Evolutionary conservation across 768 basidiomycete species (phyloP), one percentile per base, ranked within the genome.

Genomic region (Boletus sp.): DNA sequence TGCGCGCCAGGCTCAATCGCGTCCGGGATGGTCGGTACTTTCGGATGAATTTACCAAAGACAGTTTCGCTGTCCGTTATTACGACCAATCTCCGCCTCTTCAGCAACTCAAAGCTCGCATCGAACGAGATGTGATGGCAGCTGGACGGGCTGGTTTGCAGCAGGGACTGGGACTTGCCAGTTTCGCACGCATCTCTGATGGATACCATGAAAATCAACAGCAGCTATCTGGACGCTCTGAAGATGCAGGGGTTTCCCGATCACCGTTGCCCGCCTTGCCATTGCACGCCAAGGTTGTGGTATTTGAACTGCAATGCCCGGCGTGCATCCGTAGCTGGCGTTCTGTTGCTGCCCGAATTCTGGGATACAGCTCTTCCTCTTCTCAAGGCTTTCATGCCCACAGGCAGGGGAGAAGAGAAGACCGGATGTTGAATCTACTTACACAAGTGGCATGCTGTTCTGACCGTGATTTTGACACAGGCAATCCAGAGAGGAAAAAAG

Each of bases 221-320:
- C 14, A 3, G 7, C 14, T 23, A 41, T 23, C 23, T 15, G 23
- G 11, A 5, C 40, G 13, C 15, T 15, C 7, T 6, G 15, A 6
- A 15, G 9, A 9, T 2, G 15, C n/a, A 5, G 14, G 10, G 5
- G 25, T 9, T 14, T 42, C 15, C 19, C 2, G 58, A 73, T 7
- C 67, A 74, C 44, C 79, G 76, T 53, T 77, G 74, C 76, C 79
- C 74, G 1, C 54, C 78, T n/a, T 71, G 15, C 15, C 11, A 5
- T 9, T 59, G 11, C 38, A 57, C 8, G 62, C 64, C 0, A 62
- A 71, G 47, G 57, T 62, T 0, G 61, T 69, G 2, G 61, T 78
- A 2, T 79, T 80, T 43, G 77, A 80, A 42, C 55, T 78, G 9
- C 46, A 51, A 10, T 69, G 69, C 38, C 79, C 79, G 0, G 7